Base-by-base conservation (phyloP, 2,329 filamentous ascomycete species). In the Fusarium chuoi region DNA sequence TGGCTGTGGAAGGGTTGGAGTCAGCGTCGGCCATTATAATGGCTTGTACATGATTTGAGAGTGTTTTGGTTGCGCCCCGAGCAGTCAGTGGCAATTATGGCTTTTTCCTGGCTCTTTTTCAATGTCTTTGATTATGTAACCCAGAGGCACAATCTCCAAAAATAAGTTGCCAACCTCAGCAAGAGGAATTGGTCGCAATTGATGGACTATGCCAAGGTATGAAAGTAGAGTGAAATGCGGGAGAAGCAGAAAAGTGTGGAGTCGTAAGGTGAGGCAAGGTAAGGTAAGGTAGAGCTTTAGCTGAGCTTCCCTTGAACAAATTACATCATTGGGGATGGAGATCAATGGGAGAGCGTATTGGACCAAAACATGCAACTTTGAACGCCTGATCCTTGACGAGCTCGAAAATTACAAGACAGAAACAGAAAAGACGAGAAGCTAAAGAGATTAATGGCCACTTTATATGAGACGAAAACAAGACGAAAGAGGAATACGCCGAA, bases 1-100 rank as follows among this genome's bases (percentile, higher is more conserved):
- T 91, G 71, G 90, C 89, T 90, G 83, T 77, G 65, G 79, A 74
- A 68, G 79, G 55, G 77, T 72, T 64, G 73, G 71, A 77, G 76
- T 81, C 79, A 80, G 78, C 79, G 77, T 81, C 79, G 78, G 78
- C 79, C 82, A 79, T 79, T 73, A 67, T 74, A 73, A 69, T 58
- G 62, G 57, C 55, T 67, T 70, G 75, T 66, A 75, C 76, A 77
- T 78, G 77, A 42, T 78, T 73, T 55, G 64, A 56, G 57, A 66
- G 48, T 65, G 58, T 55, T 68, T 48, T 48, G 49, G 45, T 61
- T 30, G 57, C 54, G 62, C 49, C 67, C 44, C 58, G 39, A 69
- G 49, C 62, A 49, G 42, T 39, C 11, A 60, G 30, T 57, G 24
- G 57, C 41, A 46, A 42, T 52, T 65, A 64, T 69, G 26, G 52